Evolutionary conservation across 495 filamentous ascomycete genomes (phyloP).

Genomic region (Aspergillus kassunensis): DNA sequence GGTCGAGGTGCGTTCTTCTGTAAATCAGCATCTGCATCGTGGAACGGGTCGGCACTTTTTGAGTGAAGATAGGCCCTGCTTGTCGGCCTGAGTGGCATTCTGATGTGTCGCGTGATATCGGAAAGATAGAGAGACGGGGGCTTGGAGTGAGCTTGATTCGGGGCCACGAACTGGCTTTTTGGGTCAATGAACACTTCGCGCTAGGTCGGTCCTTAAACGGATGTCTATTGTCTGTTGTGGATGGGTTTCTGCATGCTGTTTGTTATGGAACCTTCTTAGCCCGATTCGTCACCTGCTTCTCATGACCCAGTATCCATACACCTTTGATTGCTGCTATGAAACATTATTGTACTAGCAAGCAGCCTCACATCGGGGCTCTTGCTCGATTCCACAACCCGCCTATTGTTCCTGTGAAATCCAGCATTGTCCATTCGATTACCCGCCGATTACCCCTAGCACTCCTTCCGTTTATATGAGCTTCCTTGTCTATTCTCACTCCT

Average conservation of each 20-base stretch:
- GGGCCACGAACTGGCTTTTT: slow-evolving; percentile 10
- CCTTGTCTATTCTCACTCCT: slow-evolving; percentile 28
- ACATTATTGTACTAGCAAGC: slow-evolving; percentile 12
- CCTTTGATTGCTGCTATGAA: slow-evolving; percentile 8
- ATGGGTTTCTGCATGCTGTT: slow-evolving; percentile 11
- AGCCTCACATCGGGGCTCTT: slow-evolving; percentile 14
- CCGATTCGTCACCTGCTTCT: slow-evolving; percentile 1
- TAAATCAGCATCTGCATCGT: slow-evolving; percentile 20
- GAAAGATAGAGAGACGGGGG: slow-evolving; percentile 8
- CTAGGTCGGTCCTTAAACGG: not conserved
- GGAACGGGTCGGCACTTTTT: slow-evolving; percentile 22
- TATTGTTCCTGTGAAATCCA: slow-evolving; percentile 17
- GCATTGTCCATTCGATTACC: slow-evolving; percentile 17
- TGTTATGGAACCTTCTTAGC: slow-evolving; percentile 5
- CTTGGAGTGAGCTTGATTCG: slow-evolving; percentile 13
- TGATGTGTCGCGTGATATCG: slow-evolving; percentile 21
- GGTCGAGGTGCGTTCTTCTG: slow-evolving; percentile 46
- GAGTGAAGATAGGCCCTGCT: not conserved
- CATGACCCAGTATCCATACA: slow-evolving; percentile 5
- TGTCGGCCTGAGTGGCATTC: not conserved
- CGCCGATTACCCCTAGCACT: slow-evolving; percentile 19
- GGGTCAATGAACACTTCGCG: slow-evolving; percentile 18
- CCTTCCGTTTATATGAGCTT: slow-evolving; percentile 22
- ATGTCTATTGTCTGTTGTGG: slow-evolving; percentile 7
- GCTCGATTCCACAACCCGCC: slow-evolving; percentile 8